A percentile compares a stretch with the other conserved stretches of the same genome.
These are phyloP conservation scores for Babesia sp. DNA, from an alignment of 169 alveolate species.

Conservation along the genomic window DNA sequence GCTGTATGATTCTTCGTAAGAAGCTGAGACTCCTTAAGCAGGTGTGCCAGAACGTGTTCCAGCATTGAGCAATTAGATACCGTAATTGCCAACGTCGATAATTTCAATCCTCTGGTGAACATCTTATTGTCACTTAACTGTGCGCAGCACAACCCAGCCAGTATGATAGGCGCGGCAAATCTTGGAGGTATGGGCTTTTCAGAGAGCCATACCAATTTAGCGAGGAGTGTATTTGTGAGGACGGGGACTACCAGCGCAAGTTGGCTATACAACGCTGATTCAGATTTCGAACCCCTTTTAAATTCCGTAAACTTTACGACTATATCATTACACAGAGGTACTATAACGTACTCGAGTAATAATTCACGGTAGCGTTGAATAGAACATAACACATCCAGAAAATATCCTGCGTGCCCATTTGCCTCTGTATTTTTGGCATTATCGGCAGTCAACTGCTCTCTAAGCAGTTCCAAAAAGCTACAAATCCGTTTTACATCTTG, in stretches of 20 bases:
- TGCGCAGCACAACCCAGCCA: conserved; percentile 11
- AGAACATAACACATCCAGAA: conserved; percentile 48
- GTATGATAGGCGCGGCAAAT: neutral
- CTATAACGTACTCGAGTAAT: conserved; percentile 25
- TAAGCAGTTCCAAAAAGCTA: conserved; percentile 4
- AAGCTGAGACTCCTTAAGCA: conserved; percentile 17
- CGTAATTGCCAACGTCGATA: conserved; percentile 18
- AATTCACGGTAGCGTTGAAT: conserved; percentile 3
- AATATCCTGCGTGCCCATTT: conserved; percentile 40
- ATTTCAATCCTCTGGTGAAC: conserved; percentile 25
- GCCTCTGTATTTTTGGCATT: conserved; percentile 8
- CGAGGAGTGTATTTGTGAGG: conserved; percentile 8
- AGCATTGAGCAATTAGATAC: conserved; percentile 8
- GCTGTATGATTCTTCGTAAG: neutral
- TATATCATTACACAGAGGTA: conserved; percentile 32
- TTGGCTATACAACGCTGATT: neutral
- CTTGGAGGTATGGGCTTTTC: neutral
- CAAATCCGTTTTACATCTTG: neutral
- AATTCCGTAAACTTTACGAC: neutral
- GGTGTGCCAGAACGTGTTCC: conserved; percentile 8
- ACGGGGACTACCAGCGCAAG: conserved; percentile 15
- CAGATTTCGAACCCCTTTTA: neutral
- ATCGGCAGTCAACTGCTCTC: conserved; percentile 8
- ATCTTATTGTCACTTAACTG: neutral
- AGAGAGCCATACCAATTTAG: conserved; percentile 10